phyloP scores from a whole-genome alignment of 164 flowering plant species.

The Pachysandra terminalis region DNA sequence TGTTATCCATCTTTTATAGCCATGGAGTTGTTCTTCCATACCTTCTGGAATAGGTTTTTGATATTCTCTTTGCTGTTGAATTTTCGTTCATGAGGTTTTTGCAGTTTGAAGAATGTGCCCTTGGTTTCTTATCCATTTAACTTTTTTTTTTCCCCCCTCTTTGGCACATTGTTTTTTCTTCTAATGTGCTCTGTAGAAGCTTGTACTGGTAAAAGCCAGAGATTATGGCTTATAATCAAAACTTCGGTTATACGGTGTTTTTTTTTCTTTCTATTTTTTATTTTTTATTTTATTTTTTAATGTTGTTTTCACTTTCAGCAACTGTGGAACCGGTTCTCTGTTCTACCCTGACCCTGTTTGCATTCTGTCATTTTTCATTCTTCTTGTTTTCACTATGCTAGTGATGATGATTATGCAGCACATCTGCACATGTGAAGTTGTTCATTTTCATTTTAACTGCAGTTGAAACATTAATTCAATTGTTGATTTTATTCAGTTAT shows the following conservation, averaged over 20 bases:
- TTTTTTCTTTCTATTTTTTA: not conserved
- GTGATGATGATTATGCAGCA: not conserved
- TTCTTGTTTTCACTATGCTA: not conserved
- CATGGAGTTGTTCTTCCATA: not conserved
- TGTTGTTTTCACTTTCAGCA: not conserved
- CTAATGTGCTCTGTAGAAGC: not conserved
- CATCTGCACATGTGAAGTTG: not conserved
- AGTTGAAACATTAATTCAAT: not conserved
- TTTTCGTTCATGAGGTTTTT: not conserved
- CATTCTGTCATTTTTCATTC: not conserved
- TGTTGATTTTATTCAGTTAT: not conserved
- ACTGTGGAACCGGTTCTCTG: not conserved
- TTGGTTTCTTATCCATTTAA: not conserved
- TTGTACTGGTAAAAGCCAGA: not conserved
- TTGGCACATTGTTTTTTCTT: not conserved
- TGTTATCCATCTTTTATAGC: not conserved
- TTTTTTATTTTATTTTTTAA: not conserved
- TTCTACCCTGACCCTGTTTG: not conserved
- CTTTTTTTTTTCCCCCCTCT: no score
- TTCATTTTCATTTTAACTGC: not conserved
- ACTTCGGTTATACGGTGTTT: not conserved
- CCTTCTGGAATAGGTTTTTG: not conserved
- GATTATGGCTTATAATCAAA: not conserved
- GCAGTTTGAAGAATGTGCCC: constrained; percentile 1
- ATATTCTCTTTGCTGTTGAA: not conserved